These are phyloP conservation scores for Chytridium lagenaria DNA, from an alignment of 371 early-diverging fungal genomes.

Conservation along the genomic window DNA sequence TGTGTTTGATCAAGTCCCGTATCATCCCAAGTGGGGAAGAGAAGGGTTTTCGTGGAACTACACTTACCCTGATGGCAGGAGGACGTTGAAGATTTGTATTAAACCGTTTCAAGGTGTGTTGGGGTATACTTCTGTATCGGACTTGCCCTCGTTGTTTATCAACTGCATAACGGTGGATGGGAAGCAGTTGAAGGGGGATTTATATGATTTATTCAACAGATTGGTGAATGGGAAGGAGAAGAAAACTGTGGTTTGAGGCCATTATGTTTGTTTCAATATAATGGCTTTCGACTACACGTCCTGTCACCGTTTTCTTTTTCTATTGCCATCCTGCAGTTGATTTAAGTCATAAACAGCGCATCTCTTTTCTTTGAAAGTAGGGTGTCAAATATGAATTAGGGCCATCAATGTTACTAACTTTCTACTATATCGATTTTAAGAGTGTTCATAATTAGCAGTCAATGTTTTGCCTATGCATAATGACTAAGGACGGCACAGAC, in stretches of 20 bases:
- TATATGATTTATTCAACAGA: constrained; percentile 32
- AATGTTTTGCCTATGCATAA: too few species aligned
- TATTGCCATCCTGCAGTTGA: background rate
- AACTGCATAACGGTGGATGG: constrained; percentile 37
- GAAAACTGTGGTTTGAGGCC: background rate
- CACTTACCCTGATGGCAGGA: constrained; percentile 33
- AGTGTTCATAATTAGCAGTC: too few species aligned
- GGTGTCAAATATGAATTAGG: background rate
- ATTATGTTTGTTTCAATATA: too few species aligned
- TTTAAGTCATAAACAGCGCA: too few species aligned
- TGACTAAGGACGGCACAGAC: too few species aligned
- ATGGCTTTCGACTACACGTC: background rate
- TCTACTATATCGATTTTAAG: too few species aligned
- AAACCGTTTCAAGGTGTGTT: constrained; percentile 30
- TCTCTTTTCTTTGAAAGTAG: background rate
- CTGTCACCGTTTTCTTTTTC: background rate
- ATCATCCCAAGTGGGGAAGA: constrained; percentile 25
- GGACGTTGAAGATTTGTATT: constrained; percentile 26
- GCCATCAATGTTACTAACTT: too few species aligned
- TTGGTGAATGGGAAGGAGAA: constrained; percentile 27
- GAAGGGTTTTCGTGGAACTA: constrained; percentile 39
- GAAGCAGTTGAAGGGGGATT: constrained; percentile 17
- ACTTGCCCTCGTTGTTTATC: constrained; percentile 39
- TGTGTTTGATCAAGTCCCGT: constrained; percentile 43
- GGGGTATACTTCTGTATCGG: constrained; percentile 24